A percentile compares a stretch with the other conserved stretches of the same genome.
Conservation (phyloP, 495 filamentous ascomycete species). For the Podospora anserina region DNA sequence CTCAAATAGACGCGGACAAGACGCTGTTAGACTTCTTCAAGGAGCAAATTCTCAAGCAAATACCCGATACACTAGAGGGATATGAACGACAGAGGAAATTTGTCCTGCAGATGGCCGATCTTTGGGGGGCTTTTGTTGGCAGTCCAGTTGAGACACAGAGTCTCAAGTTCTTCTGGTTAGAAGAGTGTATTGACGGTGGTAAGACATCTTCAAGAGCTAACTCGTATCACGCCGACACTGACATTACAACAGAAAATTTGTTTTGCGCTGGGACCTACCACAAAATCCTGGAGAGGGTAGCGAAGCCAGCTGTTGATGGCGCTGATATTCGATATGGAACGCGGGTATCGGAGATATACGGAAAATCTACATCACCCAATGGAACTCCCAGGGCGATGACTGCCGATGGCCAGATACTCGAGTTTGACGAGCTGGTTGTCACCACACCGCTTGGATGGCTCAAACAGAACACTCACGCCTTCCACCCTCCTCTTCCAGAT, state of each 20-base stretch:
- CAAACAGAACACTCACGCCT: slow-evolving; percentile 68
- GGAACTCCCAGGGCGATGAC: slow-evolving; percentile 54
- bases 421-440: slow-evolving; percentile 82
- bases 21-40: slow-evolving; percentile 79
- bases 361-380: slow-evolving; percentile 42
- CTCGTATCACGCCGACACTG: slow-evolving; percentile 12
- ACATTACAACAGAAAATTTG: slow-evolving; percentile 62
- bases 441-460: slow-evolving; percentile 88
- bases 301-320: slow-evolving; percentile 57
- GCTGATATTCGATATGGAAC: slow-evolving; percentile 60
- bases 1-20: slow-evolving; percentile 59
- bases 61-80: slow-evolving; percentile 46
- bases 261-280: slow-evolving; percentile 86
- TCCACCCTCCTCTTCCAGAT: slow-evolving; percentile 65
- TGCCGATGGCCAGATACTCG: slow-evolving; percentile 46
- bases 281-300: slow-evolving; percentile 65
- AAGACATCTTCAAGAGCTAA: slow-evolving; percentile 29
- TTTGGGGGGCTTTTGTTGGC: slow-evolving; percentile 90
- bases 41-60: slow-evolving; percentile 54
- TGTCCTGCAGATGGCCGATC: slow-evolving; percentile 61
- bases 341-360: slow-evolving; percentile 40
- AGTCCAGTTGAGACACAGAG: slow-evolving; percentile 74
- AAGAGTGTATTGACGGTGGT: slow-evolving; percentile 91
- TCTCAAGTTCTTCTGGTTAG: slow-evolving; percentile 89
- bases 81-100: slow-evolving; percentile 48